These are phyloP conservation scores for Penicillium soppii DNA, from an alignment of 495 filamentous ascomycete species.

Conservation along the genomic window DNA sequence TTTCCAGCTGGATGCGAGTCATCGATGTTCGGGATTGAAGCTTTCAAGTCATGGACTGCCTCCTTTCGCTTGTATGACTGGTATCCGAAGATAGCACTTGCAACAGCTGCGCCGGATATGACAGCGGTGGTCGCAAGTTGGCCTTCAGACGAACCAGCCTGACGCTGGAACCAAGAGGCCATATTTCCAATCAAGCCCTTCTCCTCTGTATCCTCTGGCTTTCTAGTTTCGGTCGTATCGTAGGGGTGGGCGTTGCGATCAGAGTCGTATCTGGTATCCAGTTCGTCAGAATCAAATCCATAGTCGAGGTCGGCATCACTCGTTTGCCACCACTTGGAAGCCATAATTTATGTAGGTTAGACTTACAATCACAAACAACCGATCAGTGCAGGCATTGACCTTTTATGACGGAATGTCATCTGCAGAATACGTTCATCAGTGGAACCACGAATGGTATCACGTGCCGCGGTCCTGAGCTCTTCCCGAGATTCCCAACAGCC, in stretches of 20 bases:
- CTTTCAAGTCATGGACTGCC: conserved; percentile 66
- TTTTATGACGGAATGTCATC: conserved; percentile 20
- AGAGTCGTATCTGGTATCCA: conserved; percentile 22
- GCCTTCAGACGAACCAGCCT: conserved; percentile 50
- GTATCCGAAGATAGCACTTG: conserved; percentile 67
- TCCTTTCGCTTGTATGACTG: conserved; percentile 63
- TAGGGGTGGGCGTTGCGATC: conserved; percentile 8
- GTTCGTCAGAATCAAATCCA: conserved; percentile 33
- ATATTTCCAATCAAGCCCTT: conserved; percentile 36
- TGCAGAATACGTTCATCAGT: conserved; percentile 30
- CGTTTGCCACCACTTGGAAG: conserved; percentile 26
- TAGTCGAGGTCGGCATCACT: conserved; percentile 28
- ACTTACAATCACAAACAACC: conserved; percentile 12
- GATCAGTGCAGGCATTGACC: conserved; percentile 10
- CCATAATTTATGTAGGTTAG: conserved; percentile 7
- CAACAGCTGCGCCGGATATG: conserved; percentile 72
- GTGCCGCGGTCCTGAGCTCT: conserved; percentile 2
- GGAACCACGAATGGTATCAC: conserved; percentile 23
- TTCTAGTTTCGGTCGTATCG: conserved; percentile 3
- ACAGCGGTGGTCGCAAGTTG: conserved; percentile 78
- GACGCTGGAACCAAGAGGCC: conserved; percentile 58
- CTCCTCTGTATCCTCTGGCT: conserved; percentile 1
- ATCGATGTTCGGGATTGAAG: conserved; percentile 62
- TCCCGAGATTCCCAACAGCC: not conserved
- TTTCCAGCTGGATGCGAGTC: conserved; percentile 43